A percentile compares a stretch with the other conserved stretches of the same genome.
phyloP scores from a whole-genome alignment of 306 rosid genomes.

The apple (Malus domestica) region ASM211411v1 NC_041789.1:26447501-26448000 shows the following conservation, averaged over 20 bases:
- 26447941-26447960: constrained; percentile 62
- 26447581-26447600: constrained; percentile 52
- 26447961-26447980: constrained; percentile 41
- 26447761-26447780: constrained; percentile 57
- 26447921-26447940: constrained; percentile 88
- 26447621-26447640: constrained; percentile 52
- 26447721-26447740: constrained; percentile 79
- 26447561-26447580: constrained; percentile 65
- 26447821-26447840: constrained; percentile 53
- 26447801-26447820: constrained; percentile 70
- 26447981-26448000: constrained; percentile 56
- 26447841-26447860: constrained; percentile 66
- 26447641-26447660: constrained; percentile 73
- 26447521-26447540: constrained; percentile 38
- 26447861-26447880: constrained; percentile 83
- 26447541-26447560: constrained; percentile 61
- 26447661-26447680: constrained; percentile 75
- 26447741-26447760: constrained; percentile 72
- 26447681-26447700: constrained; percentile 71
- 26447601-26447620: constrained; percentile 51
- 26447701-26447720: constrained; percentile 66
- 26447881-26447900: constrained; percentile 69
- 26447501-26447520: constrained; percentile 51
- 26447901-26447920: constrained; percentile 45
- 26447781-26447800: constrained; percentile 60